Conservation (phyloP, 768 basidiomycete genomes). For the Tephrocybe sp. region DNA sequence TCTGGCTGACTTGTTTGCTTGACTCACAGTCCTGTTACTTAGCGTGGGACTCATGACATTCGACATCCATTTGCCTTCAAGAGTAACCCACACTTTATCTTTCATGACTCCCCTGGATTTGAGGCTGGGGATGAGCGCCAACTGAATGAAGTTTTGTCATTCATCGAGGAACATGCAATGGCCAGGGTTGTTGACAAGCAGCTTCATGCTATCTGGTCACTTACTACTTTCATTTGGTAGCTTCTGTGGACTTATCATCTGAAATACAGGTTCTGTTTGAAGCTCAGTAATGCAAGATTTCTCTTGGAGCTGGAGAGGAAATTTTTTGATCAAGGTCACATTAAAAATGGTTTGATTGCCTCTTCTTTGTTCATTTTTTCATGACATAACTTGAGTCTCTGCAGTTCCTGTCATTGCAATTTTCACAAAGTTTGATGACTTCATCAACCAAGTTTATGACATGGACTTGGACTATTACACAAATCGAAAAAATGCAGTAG, state of each 20-base stretch:
- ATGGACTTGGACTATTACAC: neutral
- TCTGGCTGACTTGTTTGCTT: neutral
- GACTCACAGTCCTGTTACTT: neutral
- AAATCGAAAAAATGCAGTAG: neutral
- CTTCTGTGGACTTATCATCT: neutral
- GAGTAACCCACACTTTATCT: slow-evolving; percentile 21
- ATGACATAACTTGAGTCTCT: neutral
- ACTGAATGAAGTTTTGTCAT: neutral
- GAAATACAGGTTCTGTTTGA: neutral
- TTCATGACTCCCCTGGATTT: slow-evolving; percentile 9
- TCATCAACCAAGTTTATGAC: neutral
- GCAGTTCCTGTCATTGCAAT: slow-evolving; percentile 1
- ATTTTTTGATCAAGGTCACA: neutral
- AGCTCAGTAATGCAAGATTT: neutral
- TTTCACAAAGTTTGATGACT: slow-evolving; percentile 4
- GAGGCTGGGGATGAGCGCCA: slow-evolving; percentile 14
- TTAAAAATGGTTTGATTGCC: neutral
- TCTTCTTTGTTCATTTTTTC: neutral
- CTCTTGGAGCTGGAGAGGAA: neutral
- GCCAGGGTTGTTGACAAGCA: neutral
- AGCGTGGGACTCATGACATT: slow-evolving; percentile 25
- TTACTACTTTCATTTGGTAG: neutral
- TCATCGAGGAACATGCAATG: neutral
- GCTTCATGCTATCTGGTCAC: neutral
- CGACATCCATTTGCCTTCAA: slow-evolving; percentile 17